A percentile compares a stretch with the other conserved stretches of the same genome.
These are phyloP conservation scores for Phytophthora meadii DNA, from an alignment of 352 stramenopile species.

Conservation along the genomic window DNA sequence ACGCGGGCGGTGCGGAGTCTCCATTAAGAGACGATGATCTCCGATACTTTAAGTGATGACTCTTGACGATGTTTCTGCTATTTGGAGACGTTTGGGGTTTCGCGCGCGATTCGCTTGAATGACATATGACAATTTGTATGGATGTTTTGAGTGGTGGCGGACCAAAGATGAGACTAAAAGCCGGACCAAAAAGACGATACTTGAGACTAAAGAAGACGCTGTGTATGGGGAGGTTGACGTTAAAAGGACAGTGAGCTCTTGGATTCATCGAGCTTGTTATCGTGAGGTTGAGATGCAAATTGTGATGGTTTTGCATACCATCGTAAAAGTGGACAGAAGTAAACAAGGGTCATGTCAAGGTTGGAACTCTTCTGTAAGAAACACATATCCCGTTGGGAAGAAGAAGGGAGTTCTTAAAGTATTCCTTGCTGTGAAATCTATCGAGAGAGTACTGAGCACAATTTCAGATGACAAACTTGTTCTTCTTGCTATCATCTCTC, in stretches of 20 bases:
- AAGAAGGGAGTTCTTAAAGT: no score
- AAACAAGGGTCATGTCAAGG: background rate
- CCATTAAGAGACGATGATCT: conserved; percentile 21
- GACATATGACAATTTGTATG: conserved; percentile 15
- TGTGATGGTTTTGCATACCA: conserved; percentile 2
- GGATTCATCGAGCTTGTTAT: background rate
- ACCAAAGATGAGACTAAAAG: conserved; percentile 12
- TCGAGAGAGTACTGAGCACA: no score
- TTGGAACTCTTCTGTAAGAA: no score
- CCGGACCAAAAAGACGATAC: conserved; percentile 11
- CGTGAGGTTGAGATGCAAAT: conserved; percentile 7
- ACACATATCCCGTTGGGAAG: no score
- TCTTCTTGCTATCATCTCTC: no score
- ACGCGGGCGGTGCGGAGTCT: conserved; percentile 30
- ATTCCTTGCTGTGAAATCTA: no score
- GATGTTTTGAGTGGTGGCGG: conserved; percentile 12
- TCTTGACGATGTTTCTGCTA: conserved; percentile 18
- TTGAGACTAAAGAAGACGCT: no score
- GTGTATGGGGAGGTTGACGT: no score
- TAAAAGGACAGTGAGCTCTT: background rate
- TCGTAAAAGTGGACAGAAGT: background rate
- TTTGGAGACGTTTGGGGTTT: conserved; percentile 17
- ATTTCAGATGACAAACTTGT: no score
- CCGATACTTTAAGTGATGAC: background rate
- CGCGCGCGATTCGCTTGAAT: conserved; percentile 16